Evolutionary conservation across 257 asterid genomes (phyloP).

Genomic region (Nicotiana obtusifolia): DNA sequence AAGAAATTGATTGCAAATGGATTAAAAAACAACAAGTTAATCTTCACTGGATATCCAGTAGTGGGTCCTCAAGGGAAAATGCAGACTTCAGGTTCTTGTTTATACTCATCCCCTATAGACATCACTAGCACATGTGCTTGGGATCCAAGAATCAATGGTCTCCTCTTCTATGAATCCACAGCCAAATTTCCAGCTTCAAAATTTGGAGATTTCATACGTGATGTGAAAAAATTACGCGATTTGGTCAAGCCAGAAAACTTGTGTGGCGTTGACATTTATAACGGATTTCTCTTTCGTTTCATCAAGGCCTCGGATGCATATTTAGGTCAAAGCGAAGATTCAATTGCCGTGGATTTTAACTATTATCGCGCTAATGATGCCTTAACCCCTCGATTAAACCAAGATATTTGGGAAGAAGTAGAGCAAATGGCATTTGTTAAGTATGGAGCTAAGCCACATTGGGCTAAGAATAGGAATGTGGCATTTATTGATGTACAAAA

Average conservation of each 20-base stretch:
- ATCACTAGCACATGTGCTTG: slow-evolving; percentile 47
- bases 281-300: slow-evolving; percentile 67
- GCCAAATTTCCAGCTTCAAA: slow-evolving; percentile 38
- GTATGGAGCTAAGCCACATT: slow-evolving; percentile 64
- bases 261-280: slow-evolving; percentile 78
- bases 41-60: slow-evolving; percentile 74
- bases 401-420: slow-evolving; percentile 75
- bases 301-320: slow-evolving; percentile 48
- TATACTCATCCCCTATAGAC: slow-evolving; percentile 43
- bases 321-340: slow-evolving; percentile 56
- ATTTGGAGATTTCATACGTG: slow-evolving; percentile 42
- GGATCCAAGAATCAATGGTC: slow-evolving; percentile 72
- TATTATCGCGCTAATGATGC: slow-evolving; percentile 55
- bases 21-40: slow-evolving; percentile 50
- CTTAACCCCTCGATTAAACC: slow-evolving; percentile 44
- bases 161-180: slow-evolving; percentile 65
- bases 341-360: slow-evolving; percentile 62
- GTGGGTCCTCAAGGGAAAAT: slow-evolving; percentile 63
- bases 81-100: slow-evolving; percentile 85
- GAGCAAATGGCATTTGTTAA: slow-evolving; percentile 81
- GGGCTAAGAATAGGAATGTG: slow-evolving; percentile 73
- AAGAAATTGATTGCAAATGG: slow-evolving; percentile 63
- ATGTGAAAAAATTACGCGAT: slow-evolving; percentile 50
- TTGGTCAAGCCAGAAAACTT: slow-evolving; percentile 35
- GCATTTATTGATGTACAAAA: slow-evolving; percentile 41